Percentiles rank a stretch among this genome's conserved stretches.
phyloP scores from a whole-genome alignment of 495 filamentous ascomycete species.

The Penicillium cataractarum region DNA sequence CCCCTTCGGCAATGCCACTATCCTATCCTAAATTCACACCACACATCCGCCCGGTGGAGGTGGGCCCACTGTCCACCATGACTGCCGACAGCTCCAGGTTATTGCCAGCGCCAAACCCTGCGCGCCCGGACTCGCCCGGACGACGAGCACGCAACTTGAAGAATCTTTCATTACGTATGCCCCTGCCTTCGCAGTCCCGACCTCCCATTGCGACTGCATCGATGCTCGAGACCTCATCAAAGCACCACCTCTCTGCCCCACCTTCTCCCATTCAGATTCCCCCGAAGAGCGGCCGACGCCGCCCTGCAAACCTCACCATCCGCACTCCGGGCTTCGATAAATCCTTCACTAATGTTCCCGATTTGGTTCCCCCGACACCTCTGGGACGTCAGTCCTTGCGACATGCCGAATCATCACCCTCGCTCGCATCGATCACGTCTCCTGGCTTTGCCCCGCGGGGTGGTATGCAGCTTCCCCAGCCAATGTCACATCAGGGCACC shows the following conservation, averaged over 20 bases:
- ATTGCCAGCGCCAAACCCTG: constrained; percentile 43
- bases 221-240: constrained; percentile 44
- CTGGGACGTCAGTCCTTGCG: constrained; percentile 55
- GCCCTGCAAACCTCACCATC: constrained; percentile 76
- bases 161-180: constrained; percentile 86
- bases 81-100: constrained; percentile 29
- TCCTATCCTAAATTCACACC: constrained; percentile 46
- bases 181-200: constrained; percentile 51
- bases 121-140: constrained; percentile 60
- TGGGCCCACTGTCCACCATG: constrained; percentile 24
- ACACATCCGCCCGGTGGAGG: constrained; percentile 33
- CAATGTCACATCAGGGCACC: constrained; percentile 41
- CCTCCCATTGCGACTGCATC: constrained; percentile 57
- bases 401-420: constrained; percentile 72
- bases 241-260: constrained; percentile 68
- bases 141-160: constrained; percentile 87
- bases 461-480: constrained; percentile 65
- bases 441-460: constrained; percentile 61
- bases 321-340: constrained; percentile 60
- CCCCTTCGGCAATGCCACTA: constrained; percentile 63
- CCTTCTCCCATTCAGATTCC: constrained; percentile 84
- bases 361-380: constrained; percentile 56
- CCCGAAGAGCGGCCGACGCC: constrained; percentile 68
- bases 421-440: constrained; percentile 59
- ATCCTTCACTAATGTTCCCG: constrained; percentile 41